Evolutionary conservation across 2,329 filamentous ascomycete species (phyloP), one percentile per base, ranked within the genome.

Genomic region (Pestalotiopsis fici): DNA sequence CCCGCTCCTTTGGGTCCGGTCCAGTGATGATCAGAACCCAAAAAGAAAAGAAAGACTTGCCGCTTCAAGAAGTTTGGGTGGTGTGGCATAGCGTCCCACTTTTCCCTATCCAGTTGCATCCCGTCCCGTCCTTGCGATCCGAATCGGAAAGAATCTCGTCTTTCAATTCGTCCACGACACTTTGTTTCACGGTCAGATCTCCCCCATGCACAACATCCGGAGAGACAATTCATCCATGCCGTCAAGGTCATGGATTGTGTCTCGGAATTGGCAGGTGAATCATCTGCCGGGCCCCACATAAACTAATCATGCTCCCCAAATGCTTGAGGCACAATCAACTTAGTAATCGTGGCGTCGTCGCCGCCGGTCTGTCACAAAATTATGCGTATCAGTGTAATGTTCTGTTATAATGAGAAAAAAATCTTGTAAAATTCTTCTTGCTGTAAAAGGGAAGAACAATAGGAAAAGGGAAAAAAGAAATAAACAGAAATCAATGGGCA

Each of bases 281-380:
- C 43, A 18, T 50, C 18, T 50, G 43, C 43, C 43, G 43, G 18
- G 43, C 43, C 21, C 9, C 18, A 21, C 18, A 18, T n/a, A 18
- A n/a, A 25, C 18, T 31, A 57, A 57, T 57, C 23, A 31, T 57
- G 55, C 55, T 27, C 55, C 13, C 37, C 28, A 27, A 28, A 7
- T 18, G 27, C 27, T 28, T 18, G 54, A 35, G 63, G 50, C 54
- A 65, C 54, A 57, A 43, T 60, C 18, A 23, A 28, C 65, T 56
- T 68, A 68, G 65, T 73, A 69, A 65, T 75, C 71, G 72, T 72
- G 74, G 72, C 70, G 78, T 75, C 78, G 82, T 71, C 78, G 80
- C 66, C 72, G 75, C 66, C 72, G 75, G 74, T 83, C 82, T 84
- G 77, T 79, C 78, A 80, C 76, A 79, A 73, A 73, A 66, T 68